Evolutionary conservation across 2,329 filamentous ascomycete species (phyloP), one percentile per base, ranked within the genome.

Genomic region (Aureobasidium zeae): DNA sequence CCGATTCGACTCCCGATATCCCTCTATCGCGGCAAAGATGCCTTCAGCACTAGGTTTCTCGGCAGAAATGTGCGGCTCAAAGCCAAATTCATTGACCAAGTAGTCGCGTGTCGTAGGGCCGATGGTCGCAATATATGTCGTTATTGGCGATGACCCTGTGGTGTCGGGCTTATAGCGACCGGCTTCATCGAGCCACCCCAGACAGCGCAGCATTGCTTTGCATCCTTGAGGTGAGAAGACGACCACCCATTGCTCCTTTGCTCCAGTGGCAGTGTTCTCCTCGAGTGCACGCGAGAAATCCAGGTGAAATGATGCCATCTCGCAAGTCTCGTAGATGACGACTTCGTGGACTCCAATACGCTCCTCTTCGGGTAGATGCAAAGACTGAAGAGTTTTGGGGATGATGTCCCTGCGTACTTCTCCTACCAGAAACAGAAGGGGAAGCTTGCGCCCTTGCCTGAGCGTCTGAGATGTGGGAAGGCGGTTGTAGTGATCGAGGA

Each of bases 361-460:
- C 41, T 63, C 61, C 11, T 67, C 57, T 0, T 58, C 50, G 0
- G 72, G 61, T 7, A 87, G 63, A 0, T 58, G 53, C 0, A 67
- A 57, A 28, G 75, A 72, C 69, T 79, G 83, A 26, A 96, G 67
- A 1, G 77, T 86, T 53, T 76, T 84, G 1, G 91, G 88, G 50
- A 98, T 94, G 51, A 94, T 78, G 59, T 96, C 91, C 32, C 91
- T 71, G 44, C 87, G 76, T 58, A 88, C 84, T 59, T 95, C 89
- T 15, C 91, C 91, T 0, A 94, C 87, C 11, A 93, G 73, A 60
- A 96, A 98, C 1, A 96, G 66, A 4, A 96, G 61, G 0, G 82
- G 74, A 0, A 73, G 78, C 53, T 77, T 77, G 11, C 44, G 35
- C 6, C 55, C 55, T n/a, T 59, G 51, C 4, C 58, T 42, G 46